A percentile compares a stretch with the other conserved stretches of the same genome.
Conservation (phyloP, 768 basidiomycete species). For the Suillus brevipes region DNA sequence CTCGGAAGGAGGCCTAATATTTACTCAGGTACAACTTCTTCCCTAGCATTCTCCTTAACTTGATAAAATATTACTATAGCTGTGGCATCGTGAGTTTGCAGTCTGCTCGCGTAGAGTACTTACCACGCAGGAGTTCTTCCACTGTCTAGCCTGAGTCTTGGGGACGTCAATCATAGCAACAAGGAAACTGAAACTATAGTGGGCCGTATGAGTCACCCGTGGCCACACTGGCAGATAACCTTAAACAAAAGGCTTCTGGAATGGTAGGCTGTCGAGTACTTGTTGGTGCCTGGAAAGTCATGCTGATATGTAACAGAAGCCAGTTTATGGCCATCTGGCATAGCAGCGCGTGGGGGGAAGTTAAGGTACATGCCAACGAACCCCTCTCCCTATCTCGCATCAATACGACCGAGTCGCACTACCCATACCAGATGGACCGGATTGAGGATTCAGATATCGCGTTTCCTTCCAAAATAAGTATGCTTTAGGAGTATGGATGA, state of each 20-base stretch:
- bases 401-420: too few species aligned
- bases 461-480: too few species aligned
- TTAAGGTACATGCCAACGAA: constrained; percentile 26
- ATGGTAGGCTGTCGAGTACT: constrained; percentile 19
- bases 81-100: constrained; percentile 40
- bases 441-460: too few species aligned
- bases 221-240: constrained; percentile 23
- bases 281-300: neutral
- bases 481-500: too few species aligned
- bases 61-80: constrained; percentile 15
- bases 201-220: constrained; percentile 37
- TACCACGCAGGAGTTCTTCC: neutral
- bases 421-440: too few species aligned
- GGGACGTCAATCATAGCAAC: too few species aligned
- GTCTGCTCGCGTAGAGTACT: neutral
- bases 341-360: constrained; percentile 42
- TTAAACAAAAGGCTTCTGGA: constrained; percentile 40
- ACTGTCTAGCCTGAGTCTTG: too few species aligned
- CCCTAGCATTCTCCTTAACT: neutral
- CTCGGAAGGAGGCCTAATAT: constrained; percentile 45
- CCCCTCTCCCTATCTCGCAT: too few species aligned
- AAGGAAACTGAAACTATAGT: constrained; percentile 20
- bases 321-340: constrained; percentile 46
- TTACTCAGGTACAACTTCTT: constrained; percentile 38
- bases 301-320: constrained; percentile 23